Percentiles rank a stretch among this genome's conserved stretches.
These are phyloP conservation scores for Poa annua DNA, from an alignment of 176 grass and related monocot genomes.

Conservation along the genomic window DNA sequence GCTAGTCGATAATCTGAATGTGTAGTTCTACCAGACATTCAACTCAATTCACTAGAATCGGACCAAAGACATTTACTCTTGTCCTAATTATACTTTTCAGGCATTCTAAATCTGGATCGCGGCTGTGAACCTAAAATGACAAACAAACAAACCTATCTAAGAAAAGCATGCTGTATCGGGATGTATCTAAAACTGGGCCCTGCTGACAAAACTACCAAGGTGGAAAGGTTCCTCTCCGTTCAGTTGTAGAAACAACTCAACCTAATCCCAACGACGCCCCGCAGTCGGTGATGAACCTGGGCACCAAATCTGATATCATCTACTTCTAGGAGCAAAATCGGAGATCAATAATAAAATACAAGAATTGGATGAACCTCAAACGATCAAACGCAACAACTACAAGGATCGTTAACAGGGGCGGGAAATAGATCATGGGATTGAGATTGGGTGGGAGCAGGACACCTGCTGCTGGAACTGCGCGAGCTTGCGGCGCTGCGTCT, in stretches of 20 bases:
- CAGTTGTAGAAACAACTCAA: neutral
- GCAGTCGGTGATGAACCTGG: neutral
- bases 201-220: neutral
- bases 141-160: conserved; percentile 28
- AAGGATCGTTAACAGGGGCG: neutral
- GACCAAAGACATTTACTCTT: neutral
- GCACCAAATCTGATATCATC: conserved; percentile 37
- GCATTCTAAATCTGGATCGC: conserved; percentile 16
- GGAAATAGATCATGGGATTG: neutral
- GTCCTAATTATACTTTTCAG: neutral
- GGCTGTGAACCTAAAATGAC: neutral
- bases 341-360: neutral
- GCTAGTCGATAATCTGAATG: neutral
- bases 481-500: conserved; percentile 95
- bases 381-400: neutral
- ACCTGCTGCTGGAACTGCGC: conserved; percentile 94
- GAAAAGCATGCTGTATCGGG: neutral
- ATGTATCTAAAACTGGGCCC: neutral
- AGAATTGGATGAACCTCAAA: neutral
- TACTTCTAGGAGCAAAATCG: neutral
- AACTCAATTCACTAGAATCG: neutral
- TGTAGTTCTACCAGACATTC: neutral
- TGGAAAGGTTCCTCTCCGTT: neutral
- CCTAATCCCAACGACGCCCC: conserved; percentile 11
- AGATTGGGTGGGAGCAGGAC: neutral